These are phyloP conservation scores for Daldinia childiae DNA, from an alignment of 495 filamentous ascomycete genomes.

Conservation along the genomic window DNA sequence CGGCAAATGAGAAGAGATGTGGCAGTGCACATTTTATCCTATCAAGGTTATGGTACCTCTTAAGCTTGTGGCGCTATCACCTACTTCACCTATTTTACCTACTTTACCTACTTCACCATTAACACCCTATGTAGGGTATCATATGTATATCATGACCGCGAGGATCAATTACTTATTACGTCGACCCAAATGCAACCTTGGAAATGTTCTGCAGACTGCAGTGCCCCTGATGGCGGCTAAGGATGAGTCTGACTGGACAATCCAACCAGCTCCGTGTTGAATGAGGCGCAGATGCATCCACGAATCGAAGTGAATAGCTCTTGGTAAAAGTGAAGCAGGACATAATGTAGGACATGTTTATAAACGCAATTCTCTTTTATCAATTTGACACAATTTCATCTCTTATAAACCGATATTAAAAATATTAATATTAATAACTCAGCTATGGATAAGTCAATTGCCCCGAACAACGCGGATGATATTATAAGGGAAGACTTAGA, in stretches of 20 bases:
- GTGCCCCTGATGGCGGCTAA: too few species aligned
- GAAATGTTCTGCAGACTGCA: too few species aligned
- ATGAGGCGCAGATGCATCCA: constrained; percentile 11
- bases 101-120: too few species aligned
- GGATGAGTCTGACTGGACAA: too few species aligned
- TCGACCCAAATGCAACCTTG: too few species aligned
- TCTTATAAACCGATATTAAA: not conserved
- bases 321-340: not conserved
- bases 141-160: too few species aligned
- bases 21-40: constrained; percentile 13
- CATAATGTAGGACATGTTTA: not conserved
- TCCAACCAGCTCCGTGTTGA: not conserved
- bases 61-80: too few species aligned
- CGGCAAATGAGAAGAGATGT: constrained; percentile 32
- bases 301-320: not conserved
- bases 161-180: too few species aligned
- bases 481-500: constrained; percentile 18
- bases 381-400: not conserved
- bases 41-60: too few species aligned
- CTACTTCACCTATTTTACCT: too few species aligned
- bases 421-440: not conserved
- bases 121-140: too few species aligned
- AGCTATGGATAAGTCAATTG: not conserved
- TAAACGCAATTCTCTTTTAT: not conserved
- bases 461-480: not conserved